Evolutionary conservation across 2,329 filamentous ascomycete species (phyloP), one percentile per base, ranked within the genome.

Genomic region (Orbilia quercus): DNA sequence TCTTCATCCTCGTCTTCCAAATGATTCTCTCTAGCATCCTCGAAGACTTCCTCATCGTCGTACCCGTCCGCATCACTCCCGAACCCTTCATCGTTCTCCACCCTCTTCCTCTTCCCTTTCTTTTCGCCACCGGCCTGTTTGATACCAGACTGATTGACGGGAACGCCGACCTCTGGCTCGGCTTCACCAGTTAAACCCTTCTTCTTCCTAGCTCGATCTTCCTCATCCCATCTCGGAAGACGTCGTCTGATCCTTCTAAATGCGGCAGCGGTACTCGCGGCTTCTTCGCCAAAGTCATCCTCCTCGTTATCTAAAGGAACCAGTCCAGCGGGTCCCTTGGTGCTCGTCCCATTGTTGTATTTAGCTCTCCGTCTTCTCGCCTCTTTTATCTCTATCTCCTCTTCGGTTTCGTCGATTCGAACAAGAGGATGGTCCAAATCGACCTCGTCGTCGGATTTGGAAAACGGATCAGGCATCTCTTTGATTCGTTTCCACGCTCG

Each of bases 281-380:
- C 84, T 79, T 94, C 90, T 79, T 94, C 91, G 45, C 91, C 91
- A 76, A 88, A 90, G 80, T 94, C 91, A 74, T 91, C 89, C 9
- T 45, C 34, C 14, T 74, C 70, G 0, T 84, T 80, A 79, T 93
- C 90, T 14, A 82, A 81, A 86, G 88, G 58, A 85, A 86, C 40
- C 91, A 84, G 0, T 88, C 91, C 77, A 12, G 76, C 76, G 4
- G 74, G 75, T 22, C 75, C 76, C 20, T 67, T 74, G 11, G 58
- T 58, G 44, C 67, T 48, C 7, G 70, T 76, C 5, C 76, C 75
- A 16, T 77, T 77, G 22, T 70, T 72, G 16, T 73, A 64, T 31
- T 75, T 75, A 12, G 48, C 40, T 42, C 38, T 57, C 18, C 50
- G 31, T n/a, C 70, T 62, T n/a, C 55, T 47, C 0, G 53, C 60